Percentiles rank a stretch among this genome's conserved stretches.
These are phyloP conservation scores for Kwoniella dejecticola DNA, from an alignment of 768 basidiomycete species.

Conservation along the genomic window DNA sequence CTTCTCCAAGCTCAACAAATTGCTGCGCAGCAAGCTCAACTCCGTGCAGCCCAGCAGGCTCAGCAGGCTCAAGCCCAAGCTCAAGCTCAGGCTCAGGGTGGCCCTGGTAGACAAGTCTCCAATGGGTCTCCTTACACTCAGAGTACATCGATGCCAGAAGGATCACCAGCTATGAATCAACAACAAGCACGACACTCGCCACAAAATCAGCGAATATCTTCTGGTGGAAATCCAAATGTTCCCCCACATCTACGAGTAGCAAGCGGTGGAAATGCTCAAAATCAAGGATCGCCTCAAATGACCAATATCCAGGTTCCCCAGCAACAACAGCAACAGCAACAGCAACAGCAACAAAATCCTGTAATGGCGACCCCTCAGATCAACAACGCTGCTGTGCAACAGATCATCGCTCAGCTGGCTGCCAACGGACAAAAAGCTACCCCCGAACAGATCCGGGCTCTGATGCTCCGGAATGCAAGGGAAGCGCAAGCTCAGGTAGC, in stretches of 20 bases:
- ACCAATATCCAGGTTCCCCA: constrained; percentile 2
- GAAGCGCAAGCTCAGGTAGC: constrained; percentile 22
- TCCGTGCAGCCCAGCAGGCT: constrained; percentile 27
- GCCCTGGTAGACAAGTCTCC: constrained; percentile 11
- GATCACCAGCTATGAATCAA: constrained; percentile 10
- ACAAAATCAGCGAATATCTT: constrained; percentile 24
- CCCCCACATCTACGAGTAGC: constrained; percentile 35
- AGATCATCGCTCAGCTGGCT: constrained; percentile 28
- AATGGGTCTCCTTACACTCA: constrained; percentile 40
- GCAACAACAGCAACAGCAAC: constrained; percentile 1
- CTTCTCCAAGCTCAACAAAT: constrained; percentile 45
- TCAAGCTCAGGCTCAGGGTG: constrained; percentile 21
- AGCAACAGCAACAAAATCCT: neutral
- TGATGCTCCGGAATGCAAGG: constrained; percentile 39
- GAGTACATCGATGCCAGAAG: constrained; percentile 25
- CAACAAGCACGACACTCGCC: constrained; percentile 14
- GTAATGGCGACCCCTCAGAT: constrained; percentile 14
- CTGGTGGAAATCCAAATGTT: constrained; percentile 6
- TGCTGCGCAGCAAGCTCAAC: constrained; percentile 42
- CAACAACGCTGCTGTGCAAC: constrained; percentile 30
- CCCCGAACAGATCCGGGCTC: constrained; percentile 35
- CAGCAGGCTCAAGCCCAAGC: constrained; percentile 33
- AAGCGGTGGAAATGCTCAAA: constrained; percentile 29
- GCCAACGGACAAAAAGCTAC: constrained; percentile 40
- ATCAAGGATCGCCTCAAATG: constrained; percentile 32